Evolutionary conservation across 305 asterid species (phyloP).

Genomic region (Euphrasia arctica): DNA sequence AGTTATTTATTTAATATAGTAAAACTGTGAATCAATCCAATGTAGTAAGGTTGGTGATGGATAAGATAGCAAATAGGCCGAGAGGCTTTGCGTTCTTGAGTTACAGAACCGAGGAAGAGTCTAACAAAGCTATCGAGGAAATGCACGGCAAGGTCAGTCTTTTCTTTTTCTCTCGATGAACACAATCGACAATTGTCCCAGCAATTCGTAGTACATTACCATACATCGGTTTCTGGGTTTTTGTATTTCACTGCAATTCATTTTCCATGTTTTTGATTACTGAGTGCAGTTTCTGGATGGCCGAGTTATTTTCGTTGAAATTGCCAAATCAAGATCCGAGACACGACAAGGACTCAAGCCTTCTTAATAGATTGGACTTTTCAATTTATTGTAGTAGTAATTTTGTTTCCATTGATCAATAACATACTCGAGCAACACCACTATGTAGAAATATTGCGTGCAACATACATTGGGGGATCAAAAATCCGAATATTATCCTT

Average conservation of each 20-base stretch:
- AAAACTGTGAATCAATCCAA: conserved; percentile 1
- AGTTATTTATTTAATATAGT: conserved; percentile 4
- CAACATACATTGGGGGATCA: too few species aligned
- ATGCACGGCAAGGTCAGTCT: conserved; percentile 84
- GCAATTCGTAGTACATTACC: too few species aligned
- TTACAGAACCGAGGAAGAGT: conserved; percentile 66
- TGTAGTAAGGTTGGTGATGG: conserved; percentile 79
- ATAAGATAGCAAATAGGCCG: conserved; percentile 75
- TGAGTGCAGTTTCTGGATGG: conserved; percentile 75
- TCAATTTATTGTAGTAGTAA: too few species aligned
- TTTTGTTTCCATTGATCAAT: too few species aligned
- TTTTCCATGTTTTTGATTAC: neutral
- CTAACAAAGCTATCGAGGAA: conserved; percentile 74
- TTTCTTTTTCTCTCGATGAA: too few species aligned
- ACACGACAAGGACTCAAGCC: conserved; percentile 27
- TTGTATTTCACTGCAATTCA: too few species aligned
- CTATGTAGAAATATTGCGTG: too few species aligned
- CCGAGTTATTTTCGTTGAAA: conserved; percentile 46
- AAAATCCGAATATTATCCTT: neutral
- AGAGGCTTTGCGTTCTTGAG: conserved; percentile 80
- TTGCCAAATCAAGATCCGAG: conserved; percentile 41
- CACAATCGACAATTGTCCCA: too few species aligned
- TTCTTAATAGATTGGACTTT: neutral
- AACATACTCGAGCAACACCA: too few species aligned
- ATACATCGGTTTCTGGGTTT: too few species aligned